These are phyloP conservation scores for Tulasnella sp. DNA, from an alignment of 768 basidiomycete species.

Conservation along the genomic window DNA sequence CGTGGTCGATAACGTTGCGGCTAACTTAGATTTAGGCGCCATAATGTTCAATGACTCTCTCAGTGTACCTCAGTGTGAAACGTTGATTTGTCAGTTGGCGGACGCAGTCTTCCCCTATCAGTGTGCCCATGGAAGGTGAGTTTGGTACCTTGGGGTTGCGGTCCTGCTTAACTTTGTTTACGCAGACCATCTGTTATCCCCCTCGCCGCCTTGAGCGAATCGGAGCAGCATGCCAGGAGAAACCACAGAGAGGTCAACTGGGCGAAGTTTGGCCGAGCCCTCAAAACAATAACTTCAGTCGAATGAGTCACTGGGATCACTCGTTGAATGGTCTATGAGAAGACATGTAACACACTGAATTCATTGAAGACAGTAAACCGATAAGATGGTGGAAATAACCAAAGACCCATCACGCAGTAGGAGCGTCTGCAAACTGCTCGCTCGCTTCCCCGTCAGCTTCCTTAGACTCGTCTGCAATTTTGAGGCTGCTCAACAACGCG, in stretches of 20 bases:
- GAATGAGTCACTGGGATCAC: not conserved
- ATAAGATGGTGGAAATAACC: not conserved
- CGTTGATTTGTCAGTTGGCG: slow-evolving; percentile 63
- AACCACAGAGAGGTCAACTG: slow-evolving; percentile 4
- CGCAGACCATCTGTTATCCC: slow-evolving; percentile 56
- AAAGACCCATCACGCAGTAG: not conserved
- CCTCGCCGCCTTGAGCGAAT: slow-evolving; percentile 34
- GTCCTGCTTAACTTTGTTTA: not conserved
- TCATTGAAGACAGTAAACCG: not conserved
- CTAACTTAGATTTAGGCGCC: slow-evolving; percentile 55
- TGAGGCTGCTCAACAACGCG: slow-evolving; percentile 13
- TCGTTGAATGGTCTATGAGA: not conserved
- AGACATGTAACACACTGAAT: not conserved
- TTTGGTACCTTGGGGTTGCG: not conserved
- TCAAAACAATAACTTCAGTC: not conserved
- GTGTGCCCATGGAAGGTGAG: slow-evolving; percentile 90
- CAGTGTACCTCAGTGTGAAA: slow-evolving; percentile 59
- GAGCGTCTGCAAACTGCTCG: not conserved
- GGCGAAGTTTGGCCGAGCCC: not conserved
- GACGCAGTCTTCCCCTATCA: slow-evolving; percentile 82
- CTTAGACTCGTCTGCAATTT: not conserved
- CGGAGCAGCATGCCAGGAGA: too few species aligned
- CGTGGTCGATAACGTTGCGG: not conserved
- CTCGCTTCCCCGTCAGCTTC: not conserved
- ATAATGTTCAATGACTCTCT: slow-evolving; percentile 95